Evolutionary conservation across 352 stramenopile species (phyloP).

Genomic region (Phytophthora nicotianae): DNA sequence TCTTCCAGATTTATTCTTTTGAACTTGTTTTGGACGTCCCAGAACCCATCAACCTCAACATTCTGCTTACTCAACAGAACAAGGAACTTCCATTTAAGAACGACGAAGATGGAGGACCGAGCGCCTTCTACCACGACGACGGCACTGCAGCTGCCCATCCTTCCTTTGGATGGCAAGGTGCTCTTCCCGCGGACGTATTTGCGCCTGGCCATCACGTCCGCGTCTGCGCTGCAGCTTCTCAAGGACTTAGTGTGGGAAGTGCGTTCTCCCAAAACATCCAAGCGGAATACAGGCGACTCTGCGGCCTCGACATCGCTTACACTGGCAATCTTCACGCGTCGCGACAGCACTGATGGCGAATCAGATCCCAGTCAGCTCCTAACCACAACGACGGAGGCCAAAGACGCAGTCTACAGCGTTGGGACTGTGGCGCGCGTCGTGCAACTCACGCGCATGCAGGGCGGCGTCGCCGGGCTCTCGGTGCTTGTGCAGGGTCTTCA

Average conservation of each 20-base stretch:
- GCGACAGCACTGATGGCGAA: slow-evolving; percentile 29
- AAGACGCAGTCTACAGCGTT: slow-evolving; percentile 54
- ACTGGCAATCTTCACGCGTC: slow-evolving; percentile 71
- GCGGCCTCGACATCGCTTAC: slow-evolving; percentile 44
- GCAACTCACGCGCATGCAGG: slow-evolving; percentile 72
- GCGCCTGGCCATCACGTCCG: slow-evolving; percentile 67
- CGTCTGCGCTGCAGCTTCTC: slow-evolving; percentile 69
- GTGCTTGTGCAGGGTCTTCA: slow-evolving; percentile 73
- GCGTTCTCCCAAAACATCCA: slow-evolving; percentile 52
- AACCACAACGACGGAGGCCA: slow-evolving; percentile 24
- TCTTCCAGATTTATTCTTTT: no score
- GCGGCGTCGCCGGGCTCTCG: slow-evolving; percentile 55
- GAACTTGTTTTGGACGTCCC: not conserved
- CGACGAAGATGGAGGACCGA: slow-evolving; percentile 29
- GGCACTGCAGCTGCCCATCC: slow-evolving; percentile 57
- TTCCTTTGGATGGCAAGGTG: slow-evolving; percentile 72
- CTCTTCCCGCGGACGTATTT: slow-evolving; percentile 81
- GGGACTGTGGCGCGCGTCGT: slow-evolving; percentile 76
- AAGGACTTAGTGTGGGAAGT: slow-evolving; percentile 84
- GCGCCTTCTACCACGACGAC: slow-evolving; percentile 24
- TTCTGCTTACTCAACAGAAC: slow-evolving; percentile 23
- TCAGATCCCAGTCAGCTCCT: slow-evolving; percentile 9
- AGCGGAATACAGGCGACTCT: slow-evolving; percentile 21
- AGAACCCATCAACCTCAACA: not conserved
- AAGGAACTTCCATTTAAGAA: slow-evolving; percentile 26